These are phyloP conservation scores for Canna indica DNA, from an alignment of 176 grass and related monocot genomes.

Conservation along the genomic window DNA sequence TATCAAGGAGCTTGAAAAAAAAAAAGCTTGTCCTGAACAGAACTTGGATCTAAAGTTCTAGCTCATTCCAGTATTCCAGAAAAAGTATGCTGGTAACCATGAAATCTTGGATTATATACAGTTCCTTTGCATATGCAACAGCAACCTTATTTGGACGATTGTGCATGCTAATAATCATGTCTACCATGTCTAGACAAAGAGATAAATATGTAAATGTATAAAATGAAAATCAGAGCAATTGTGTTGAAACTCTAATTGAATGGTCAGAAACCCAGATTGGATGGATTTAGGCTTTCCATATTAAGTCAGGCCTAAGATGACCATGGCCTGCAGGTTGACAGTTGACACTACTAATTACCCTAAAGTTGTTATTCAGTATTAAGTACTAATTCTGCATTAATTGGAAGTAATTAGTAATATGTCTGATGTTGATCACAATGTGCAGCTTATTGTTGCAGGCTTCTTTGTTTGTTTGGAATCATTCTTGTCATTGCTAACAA, in stretches of 20 bases:
- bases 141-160: background rate
- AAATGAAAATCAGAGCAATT: background rate
- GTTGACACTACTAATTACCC: background rate
- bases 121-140: background rate
- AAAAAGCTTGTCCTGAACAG: background rate
- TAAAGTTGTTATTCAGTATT: background rate
- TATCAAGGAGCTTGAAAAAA: background rate
- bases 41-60: background rate
- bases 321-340: background rate
- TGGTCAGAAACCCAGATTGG: background rate
- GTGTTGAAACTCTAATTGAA: background rate
- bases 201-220: background rate
- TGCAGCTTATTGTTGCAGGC: slow-evolving; percentile 25
- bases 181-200: background rate
- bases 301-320: too few relatives aligned
- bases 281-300: too few relatives aligned
- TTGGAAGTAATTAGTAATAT: background rate
- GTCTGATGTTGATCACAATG: slow-evolving; percentile 17
- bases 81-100: background rate
- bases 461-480: slow-evolving; percentile 20
- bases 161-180: background rate
- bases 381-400: background rate
- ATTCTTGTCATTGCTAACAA: slow-evolving; percentile 20
- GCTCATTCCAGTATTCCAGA: background rate
- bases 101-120: background rate